A percentile compares a stretch with the other conserved stretches of the same genome.
Evolutionary conservation across 2,329 filamentous ascomycete genomes (phyloP).

Genomic region (Bipolaris oryzae): DNA sequence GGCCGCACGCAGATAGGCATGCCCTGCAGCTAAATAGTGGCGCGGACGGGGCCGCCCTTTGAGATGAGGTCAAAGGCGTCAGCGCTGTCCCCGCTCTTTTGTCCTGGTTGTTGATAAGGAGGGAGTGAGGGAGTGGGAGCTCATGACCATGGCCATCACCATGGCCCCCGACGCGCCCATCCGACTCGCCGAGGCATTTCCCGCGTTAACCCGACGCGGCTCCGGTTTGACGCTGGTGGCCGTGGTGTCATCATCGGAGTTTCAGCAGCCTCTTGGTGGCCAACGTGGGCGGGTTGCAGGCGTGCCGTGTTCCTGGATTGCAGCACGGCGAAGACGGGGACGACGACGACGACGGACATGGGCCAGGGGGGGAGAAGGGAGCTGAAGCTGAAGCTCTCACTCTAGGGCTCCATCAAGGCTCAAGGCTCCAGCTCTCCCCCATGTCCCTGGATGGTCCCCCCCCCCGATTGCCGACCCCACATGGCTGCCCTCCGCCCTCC

Average conservation of each 20-base stretch:
- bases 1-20: too few species aligned
- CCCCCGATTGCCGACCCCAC: slow-evolving; percentile 26
- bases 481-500: slow-evolving; percentile 21
- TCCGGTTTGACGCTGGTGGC: slow-evolving; percentile 34
- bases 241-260: slow-evolving; percentile 41
- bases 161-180: slow-evolving; percentile 10
- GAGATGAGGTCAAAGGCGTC: slow-evolving; percentile 33
- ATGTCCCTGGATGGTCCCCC: too few species aligned
- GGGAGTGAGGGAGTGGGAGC: slow-evolving; percentile 31
- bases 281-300: slow-evolving; percentile 45
- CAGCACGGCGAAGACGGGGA: not conserved
- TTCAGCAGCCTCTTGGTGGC: slow-evolving; percentile 40
- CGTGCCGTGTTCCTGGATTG: slow-evolving; percentile 24
- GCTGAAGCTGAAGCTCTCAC: not conserved
- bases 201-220: slow-evolving; percentile 28
- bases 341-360: slow-evolving; percentile 3
- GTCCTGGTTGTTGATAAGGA: slow-evolving; percentile 36
- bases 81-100: slow-evolving; percentile 31
- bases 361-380: not conserved
- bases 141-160: slow-evolving; percentile 26
- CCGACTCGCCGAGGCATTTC: slow-evolving; percentile 42
- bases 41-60: slow-evolving; percentile 28
- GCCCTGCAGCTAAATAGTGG: not conserved
- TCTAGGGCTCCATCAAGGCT: too few species aligned
- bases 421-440: not conserved